Evolutionary conservation across 2,329 filamentous ascomycete genomes (phyloP).

Genomic region (Lecanicillium sp.): DNA sequence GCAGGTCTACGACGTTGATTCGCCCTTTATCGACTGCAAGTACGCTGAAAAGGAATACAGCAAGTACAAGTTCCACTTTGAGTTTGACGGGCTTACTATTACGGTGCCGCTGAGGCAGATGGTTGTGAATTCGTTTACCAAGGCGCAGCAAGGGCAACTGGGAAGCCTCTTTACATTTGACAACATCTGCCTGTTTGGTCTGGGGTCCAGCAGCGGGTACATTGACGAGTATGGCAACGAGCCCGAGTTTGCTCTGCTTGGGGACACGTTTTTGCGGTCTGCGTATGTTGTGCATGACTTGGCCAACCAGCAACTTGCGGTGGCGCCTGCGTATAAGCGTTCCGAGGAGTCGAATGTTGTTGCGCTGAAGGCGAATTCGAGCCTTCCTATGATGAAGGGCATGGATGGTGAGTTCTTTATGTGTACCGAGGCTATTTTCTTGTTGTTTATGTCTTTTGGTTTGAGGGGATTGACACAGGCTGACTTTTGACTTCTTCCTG

Average conservation of each 20-base stretch:
- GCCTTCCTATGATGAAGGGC: conserved; percentile 35
- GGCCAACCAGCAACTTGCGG: conserved; percentile 37
- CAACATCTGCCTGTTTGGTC: conserved; percentile 45
- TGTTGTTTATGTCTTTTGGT: too few species aligned
- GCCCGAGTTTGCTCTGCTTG: conserved; percentile 38
- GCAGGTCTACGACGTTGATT: conserved; percentile 29
- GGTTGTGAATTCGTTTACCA: conserved; percentile 34
- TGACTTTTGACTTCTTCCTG: too few species aligned
- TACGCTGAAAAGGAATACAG: conserved; percentile 34
- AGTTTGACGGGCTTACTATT: conserved; percentile 39
- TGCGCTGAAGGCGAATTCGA: conserved; percentile 30
- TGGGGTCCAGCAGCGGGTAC: conserved; percentile 33
- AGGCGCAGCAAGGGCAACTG: conserved; percentile 22
- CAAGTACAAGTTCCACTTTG: conserved; percentile 41
- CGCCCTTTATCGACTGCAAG: conserved; percentile 44
- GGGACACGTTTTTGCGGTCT: conserved; percentile 49
- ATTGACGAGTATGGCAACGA: too few species aligned
- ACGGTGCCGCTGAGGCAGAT: conserved; percentile 44
- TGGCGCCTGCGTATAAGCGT: conserved; percentile 46
- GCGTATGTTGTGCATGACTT: conserved; percentile 51
- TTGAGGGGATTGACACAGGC: too few species aligned
- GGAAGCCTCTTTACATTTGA: conserved; percentile 32
- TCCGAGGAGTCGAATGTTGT: conserved; percentile 34
- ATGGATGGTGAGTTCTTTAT: conserved; percentile 28
- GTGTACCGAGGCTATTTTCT: too few species aligned